Evolutionary conservation across 148 eudicot genomes (phyloP).

Genomic region (Chenopodium berlandieri): DNA sequence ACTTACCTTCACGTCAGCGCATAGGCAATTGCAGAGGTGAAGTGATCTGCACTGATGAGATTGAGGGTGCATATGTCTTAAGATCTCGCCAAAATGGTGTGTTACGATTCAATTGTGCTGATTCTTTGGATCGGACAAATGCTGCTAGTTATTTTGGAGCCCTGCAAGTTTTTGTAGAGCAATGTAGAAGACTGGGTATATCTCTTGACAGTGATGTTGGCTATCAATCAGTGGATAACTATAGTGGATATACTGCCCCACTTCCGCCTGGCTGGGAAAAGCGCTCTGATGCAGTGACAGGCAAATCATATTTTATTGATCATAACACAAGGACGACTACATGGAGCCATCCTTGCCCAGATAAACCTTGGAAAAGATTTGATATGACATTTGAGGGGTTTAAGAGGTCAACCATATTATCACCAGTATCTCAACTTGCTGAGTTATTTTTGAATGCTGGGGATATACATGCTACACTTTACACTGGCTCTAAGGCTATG

Average conservation of each 20-base stretch:
- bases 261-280: constrained; percentile 99
- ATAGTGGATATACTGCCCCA: constrained; percentile 85
- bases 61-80: constrained; percentile 82
- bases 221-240: constrained; percentile 55
- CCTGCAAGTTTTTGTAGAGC: constrained; percentile 91
- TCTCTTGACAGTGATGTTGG: constrained; percentile 94
- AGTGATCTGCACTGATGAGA: constrained; percentile 63
- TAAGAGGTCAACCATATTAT: constrained; percentile 85
- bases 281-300: constrained; percentile 92
- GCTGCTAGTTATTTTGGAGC: constrained; percentile 98
- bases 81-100: constrained; percentile 94
- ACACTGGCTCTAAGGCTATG: constrained; percentile 99
- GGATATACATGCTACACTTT: constrained; percentile 93
- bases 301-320: constrained; percentile 89
- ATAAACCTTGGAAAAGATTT: constrained; percentile 98
- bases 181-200: constrained; percentile 90
- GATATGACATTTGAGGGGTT: constrained; percentile 97
- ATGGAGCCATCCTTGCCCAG: constrained; percentile 99
- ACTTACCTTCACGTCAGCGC: constrained; percentile 79
- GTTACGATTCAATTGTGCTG: constrained; percentile 94
- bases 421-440: constrained; percentile 80
- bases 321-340: constrained; percentile 97
- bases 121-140: constrained; percentile 96
- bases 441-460: constrained; percentile 88
- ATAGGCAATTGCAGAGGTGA: constrained; percentile 84